A percentile compares a stretch with the other conserved stretches of the same genome.
Evolutionary conservation across 208 protist species (phyloP).

Genomic region (Trypanosoma avium): DNA sequence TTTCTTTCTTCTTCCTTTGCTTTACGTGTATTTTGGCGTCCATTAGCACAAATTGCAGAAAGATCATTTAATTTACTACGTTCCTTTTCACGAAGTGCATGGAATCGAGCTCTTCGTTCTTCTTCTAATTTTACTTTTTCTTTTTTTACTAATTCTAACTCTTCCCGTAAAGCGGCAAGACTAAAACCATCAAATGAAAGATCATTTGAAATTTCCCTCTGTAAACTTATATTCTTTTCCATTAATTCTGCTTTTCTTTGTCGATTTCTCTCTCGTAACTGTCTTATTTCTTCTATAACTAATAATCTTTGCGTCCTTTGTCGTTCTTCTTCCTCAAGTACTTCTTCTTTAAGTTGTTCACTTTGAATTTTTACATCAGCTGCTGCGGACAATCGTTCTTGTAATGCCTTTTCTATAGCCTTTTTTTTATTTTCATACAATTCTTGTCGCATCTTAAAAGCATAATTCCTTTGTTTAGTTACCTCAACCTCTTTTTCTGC

Average conservation of each 20-base stretch:
- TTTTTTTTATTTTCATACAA: conserved; percentile 30
- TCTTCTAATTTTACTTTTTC: conserved; percentile 16
- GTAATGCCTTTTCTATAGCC: conserved; percentile 27
- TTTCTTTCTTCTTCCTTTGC: conserved; percentile 27
- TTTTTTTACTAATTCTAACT: conserved; percentile 9
- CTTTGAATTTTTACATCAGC: conserved; percentile 43
- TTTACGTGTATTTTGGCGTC: conserved; percentile 38
- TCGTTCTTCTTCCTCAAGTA: conserved; percentile 39
- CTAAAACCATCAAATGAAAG: conserved; percentile 4
- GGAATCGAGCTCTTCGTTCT: conserved; percentile 10
- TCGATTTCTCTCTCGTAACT: conserved; percentile 52
- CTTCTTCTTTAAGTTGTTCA: conserved; percentile 34
- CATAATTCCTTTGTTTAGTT: conserved; percentile 21
- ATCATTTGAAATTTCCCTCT: not conserved
- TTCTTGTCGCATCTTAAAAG: conserved; percentile 29
- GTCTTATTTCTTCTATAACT: conserved; percentile 63
- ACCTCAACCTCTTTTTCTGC: conserved; percentile 29
- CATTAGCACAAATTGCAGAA: conserved; percentile 18
- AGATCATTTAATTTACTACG: conserved; percentile 24
- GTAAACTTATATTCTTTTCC: conserved; percentile 9
- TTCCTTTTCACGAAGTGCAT: conserved; percentile 10
- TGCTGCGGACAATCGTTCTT: conserved; percentile 30
- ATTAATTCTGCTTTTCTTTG: conserved; percentile 27
- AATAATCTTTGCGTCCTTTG: conserved; percentile 33
- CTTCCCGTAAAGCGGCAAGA: conserved; percentile 7